phyloP scores from a whole-genome alignment of 306 rosid genomes.

The Acacia crassicarpa region DNA sequence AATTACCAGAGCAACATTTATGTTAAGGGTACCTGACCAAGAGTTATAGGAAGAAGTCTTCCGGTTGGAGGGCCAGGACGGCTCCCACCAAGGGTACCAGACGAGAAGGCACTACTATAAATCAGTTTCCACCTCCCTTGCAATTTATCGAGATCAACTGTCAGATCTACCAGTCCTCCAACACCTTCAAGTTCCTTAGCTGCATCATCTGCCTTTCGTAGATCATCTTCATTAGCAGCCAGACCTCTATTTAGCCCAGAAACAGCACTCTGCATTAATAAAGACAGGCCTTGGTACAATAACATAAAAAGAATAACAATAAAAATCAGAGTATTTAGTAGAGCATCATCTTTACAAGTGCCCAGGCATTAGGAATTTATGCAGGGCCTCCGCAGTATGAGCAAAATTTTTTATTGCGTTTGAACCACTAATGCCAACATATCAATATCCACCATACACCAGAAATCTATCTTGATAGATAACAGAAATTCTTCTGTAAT shows the following conservation, averaged over 20 bases:
- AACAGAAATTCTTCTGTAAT: background rate
- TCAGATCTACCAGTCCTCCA: constrained; percentile 76
- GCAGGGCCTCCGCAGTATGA: background rate
- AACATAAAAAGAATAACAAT: background rate
- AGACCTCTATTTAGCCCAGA: constrained; percentile 95
- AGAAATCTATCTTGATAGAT: background rate
- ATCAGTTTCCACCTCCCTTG: constrained; percentile 96
- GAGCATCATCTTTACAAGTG: background rate
- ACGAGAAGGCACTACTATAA: constrained; percentile 90
- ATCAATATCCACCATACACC: background rate
- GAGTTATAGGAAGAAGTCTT: constrained; percentile 89
- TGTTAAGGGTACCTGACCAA: constrained; percentile 67
- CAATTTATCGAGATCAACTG: constrained; percentile 62
- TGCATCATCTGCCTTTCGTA: constrained; percentile 75
- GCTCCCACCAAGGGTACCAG: constrained; percentile 87
- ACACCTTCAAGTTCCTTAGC: constrained; percentile 83
- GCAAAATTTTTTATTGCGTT: background rate
- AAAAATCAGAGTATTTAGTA: background rate
- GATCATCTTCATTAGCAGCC: constrained; percentile 83
- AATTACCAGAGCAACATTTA: background rate
- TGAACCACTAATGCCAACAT: background rate
- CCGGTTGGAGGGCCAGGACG: constrained; percentile 94
- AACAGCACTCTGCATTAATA: constrained; percentile 67
- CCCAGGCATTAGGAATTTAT: background rate
- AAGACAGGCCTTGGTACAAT: background rate